Conservation (phyloP, 768 basidiomycete species). For the Termitomyces sp. region DNA sequence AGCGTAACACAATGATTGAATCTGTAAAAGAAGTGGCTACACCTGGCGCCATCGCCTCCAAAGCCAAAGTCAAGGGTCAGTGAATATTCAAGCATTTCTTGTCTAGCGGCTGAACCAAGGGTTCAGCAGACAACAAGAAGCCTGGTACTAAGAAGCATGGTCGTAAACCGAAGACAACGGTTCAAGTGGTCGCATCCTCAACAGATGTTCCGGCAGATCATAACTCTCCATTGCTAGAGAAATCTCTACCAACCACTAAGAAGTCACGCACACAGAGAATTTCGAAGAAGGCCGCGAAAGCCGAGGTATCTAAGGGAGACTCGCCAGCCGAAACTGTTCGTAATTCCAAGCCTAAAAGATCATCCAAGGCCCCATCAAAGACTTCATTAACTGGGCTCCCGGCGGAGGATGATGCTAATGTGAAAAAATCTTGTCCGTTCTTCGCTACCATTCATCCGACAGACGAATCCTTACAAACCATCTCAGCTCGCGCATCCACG, state of each 20-base stretch:
- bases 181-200: not conserved
- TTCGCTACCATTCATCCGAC: not conserved
- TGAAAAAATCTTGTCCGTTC: not conserved
- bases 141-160: conserved; percentile 12
- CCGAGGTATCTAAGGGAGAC: not conserved
- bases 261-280: not conserved
- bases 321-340: not conserved
- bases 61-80: conserved; percentile 8
- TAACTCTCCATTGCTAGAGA: not conserved
- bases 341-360: not conserved
- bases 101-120: not conserved
- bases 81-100: conserved; percentile 1
- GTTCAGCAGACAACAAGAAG: not conserved
- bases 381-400: not conserved
- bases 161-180: conserved; percentile 10
- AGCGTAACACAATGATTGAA: conserved; percentile 1
- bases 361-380: not conserved
- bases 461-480: not conserved
- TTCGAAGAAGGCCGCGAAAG: not conserved
- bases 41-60: not conserved
- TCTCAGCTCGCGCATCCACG: not conserved
- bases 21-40: not conserved
- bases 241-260: not conserved
- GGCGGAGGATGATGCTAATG: not conserved
- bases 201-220: not conserved